phyloP scores from a whole-genome alignment of 257 asterid species.

The Rehmannia glutinosa region DNA sequence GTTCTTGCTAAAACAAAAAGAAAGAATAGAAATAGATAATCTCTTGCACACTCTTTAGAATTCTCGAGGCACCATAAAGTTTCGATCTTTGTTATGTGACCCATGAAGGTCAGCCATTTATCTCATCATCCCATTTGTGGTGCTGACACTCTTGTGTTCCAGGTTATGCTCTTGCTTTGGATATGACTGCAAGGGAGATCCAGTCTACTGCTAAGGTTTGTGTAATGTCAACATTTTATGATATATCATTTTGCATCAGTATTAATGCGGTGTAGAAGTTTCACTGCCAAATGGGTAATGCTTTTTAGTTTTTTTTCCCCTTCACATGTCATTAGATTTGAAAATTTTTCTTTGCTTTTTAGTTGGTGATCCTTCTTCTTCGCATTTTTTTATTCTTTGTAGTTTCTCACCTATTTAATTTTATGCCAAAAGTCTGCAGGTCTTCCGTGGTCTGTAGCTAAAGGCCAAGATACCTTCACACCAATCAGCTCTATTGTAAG shows the following conservation, averaged over 20 bases:
- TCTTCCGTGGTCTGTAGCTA: constrained; percentile 97
- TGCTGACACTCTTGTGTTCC: constrained; percentile 16
- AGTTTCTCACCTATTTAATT: constrained; percentile 16
- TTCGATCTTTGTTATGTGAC: neutral
- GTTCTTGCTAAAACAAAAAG: neutral
- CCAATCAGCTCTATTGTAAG: constrained; percentile 95
- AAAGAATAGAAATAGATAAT: neutral
- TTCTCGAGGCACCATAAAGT: neutral
- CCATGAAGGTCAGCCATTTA: neutral
- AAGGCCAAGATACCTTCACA: constrained; percentile 98
- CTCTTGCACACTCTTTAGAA: neutral
- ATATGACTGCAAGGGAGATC: constrained; percentile 97
- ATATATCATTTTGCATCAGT: neutral
- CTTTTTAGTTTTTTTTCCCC: neutral
- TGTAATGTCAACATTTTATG: constrained; percentile 11
- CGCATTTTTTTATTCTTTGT: too few relatives aligned
- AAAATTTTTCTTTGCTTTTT: neutral
- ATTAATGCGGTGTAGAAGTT: neutral
- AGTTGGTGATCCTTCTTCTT: neutral
- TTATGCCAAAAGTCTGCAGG: constrained; percentile 81
- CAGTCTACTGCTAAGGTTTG: constrained; percentile 89
- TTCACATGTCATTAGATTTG: too few relatives aligned
- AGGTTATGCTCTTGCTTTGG: constrained; percentile 99
- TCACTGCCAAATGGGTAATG: neutral
- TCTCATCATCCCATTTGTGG: neutral